Base-by-base conservation (phyloP, 306 rosid species). In the Lotus japonicus region DNA sequence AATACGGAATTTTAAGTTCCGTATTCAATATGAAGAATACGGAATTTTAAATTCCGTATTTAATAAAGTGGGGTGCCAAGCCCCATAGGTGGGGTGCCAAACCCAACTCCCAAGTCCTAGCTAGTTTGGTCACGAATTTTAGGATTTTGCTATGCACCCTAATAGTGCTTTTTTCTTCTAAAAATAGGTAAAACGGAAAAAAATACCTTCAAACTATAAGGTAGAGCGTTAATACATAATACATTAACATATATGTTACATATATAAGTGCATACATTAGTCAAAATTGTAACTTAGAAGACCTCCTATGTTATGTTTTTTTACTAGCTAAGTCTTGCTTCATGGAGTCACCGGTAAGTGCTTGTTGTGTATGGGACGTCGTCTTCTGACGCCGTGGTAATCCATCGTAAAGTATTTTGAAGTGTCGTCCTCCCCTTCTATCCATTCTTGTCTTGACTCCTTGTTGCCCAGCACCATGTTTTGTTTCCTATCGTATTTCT, bases 281-380 rank as follows among this genome's bases (percentile, higher is more conserved):
- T 58, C 76, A 77, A 77, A 85, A 72, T 1, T 58, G 62, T 56
- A 52, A 48, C 70, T 54, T 18, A 42, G 6, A 38, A 38, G 42
- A 3, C 5, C 11, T 38, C 1, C 11, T 28, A 35, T 6, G 11
- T 49, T 44, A 42, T 41, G 41, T 52, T 68, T 54, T 7, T 10
- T 58, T 50, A 35, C 41, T 38, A 38, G 42, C 42, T 38, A 38
- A 13, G 15, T 64, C 9, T 15, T 0, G 31, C 31, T 87, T 86
- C 58, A 88, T 80, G 95, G 95, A 82, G 31, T 45, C 38, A 68
- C 73, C 23, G 87, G 84, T 58, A 79, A 14, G 36, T 85, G 44
- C 76, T 85, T 87, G 95, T 92, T 92, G 56, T 92, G 95, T 53
- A 87, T 74, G 19, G 96, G 96, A 60, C 82, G 92, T 49, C 92